Conservation (phyloP, 257 asterid species). For the Salvia miltiorrhiza region DNA sequence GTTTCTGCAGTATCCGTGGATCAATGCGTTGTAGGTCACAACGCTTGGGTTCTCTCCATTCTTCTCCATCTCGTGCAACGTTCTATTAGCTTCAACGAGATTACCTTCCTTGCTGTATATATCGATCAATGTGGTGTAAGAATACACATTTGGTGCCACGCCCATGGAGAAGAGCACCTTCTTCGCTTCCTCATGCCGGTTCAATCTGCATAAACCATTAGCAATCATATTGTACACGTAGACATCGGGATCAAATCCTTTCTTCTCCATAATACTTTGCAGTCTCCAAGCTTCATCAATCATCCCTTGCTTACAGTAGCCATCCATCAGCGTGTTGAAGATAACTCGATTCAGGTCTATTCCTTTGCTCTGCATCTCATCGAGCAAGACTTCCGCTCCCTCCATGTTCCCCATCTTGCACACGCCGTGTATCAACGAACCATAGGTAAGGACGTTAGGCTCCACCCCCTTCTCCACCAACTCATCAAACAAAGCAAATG, state of each 20-base stretch:
- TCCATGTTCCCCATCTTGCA: conserved; percentile 69
- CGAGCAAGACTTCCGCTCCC: conserved; percentile 56
- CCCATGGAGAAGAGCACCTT: conserved; percentile 61
- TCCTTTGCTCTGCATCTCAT: conserved; percentile 80
- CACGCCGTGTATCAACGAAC: conserved; percentile 66
- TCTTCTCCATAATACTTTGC: conserved; percentile 56
- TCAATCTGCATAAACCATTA: conserved; percentile 49
- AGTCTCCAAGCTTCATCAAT: conserved; percentile 67
- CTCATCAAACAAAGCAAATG: conserved; percentile 69
- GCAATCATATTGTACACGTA: conserved; percentile 64
- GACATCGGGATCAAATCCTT: conserved; percentile 71
- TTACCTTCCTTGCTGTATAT: conserved; percentile 64
- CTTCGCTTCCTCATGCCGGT: conserved; percentile 66
- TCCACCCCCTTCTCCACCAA: conserved; percentile 54
- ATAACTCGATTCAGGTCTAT: conserved; percentile 53
- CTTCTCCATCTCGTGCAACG: conserved; percentile 45
- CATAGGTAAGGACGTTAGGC: conserved; percentile 71
- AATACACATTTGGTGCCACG: conserved; percentile 42
- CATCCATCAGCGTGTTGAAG: conserved; percentile 81
- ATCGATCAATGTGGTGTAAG: conserved; percentile 60
- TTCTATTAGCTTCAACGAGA: conserved; percentile 48
- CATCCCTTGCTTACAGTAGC: conserved; percentile 79
- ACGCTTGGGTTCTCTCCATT: conserved; percentile 43
- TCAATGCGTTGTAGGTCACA: conserved; percentile 50
- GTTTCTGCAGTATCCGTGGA: conserved; percentile 56